phyloP scores from a whole-genome alignment of 164 flowering plant genomes.

The Berberis thunbergii region DNA sequence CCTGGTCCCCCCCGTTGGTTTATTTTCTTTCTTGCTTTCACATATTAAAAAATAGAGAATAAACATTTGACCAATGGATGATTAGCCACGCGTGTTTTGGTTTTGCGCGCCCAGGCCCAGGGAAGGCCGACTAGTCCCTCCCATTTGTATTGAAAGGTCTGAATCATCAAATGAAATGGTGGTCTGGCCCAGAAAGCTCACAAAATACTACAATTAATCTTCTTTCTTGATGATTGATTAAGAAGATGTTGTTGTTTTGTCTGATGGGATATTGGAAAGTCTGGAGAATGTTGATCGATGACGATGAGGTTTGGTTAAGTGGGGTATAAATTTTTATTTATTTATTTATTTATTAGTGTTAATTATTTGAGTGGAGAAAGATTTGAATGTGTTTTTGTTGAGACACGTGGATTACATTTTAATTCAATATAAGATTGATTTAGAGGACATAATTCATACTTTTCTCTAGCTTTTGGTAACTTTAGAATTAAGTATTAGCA shows the following conservation, averaged over 20 bases:
- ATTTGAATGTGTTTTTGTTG: not conserved
- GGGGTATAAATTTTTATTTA: slow-evolving; percentile 2
- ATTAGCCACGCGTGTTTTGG: too few species aligned
- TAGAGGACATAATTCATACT: too few species aligned
- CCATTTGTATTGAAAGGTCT: too few species aligned
- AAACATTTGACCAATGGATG: not conserved
- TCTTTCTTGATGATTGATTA: not conserved
- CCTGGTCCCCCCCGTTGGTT: not conserved
- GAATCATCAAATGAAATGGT: too few species aligned
- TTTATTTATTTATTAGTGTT: not conserved
- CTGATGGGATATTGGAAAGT: not conserved
- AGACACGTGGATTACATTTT: too few species aligned
- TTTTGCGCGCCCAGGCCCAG: too few species aligned
- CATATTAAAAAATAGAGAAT: not conserved
- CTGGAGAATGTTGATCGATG: not conserved
- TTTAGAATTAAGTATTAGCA: too few species aligned
- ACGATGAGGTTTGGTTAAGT: not conserved
- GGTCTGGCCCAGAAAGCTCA: too few species aligned
- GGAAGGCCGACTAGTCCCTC: too few species aligned
- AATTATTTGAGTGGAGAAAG: not conserved
- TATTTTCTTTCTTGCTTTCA: slow-evolving; percentile 1
- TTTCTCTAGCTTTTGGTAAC: too few species aligned
- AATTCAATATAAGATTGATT: too few species aligned
- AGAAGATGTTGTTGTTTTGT: not conserved
- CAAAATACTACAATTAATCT: too few species aligned